Conservation (phyloP, 345 rosid species). For the Dovyalis caffra region DNA sequence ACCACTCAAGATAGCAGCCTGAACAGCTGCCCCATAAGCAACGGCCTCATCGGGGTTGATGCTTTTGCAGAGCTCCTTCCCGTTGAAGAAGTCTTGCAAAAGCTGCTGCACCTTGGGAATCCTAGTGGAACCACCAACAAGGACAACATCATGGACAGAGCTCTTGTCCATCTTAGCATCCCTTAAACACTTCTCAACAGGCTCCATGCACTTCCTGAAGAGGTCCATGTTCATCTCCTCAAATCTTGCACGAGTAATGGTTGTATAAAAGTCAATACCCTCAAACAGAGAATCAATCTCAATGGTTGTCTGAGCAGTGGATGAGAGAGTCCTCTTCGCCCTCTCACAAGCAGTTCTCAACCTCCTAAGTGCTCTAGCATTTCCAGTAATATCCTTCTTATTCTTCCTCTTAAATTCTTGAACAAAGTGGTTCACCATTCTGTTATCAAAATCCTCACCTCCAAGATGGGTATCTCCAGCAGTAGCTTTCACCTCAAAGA, state of each 20-base stretch:
- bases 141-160: constrained; percentile 44
- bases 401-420: constrained; percentile 47
- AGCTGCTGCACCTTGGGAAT: constrained; percentile 53
- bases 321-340: constrained; percentile 53
- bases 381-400: constrained; percentile 39
- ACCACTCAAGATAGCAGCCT: constrained; percentile 38
- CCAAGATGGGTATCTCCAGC: constrained; percentile 37
- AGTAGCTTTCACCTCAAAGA: constrained; percentile 30
- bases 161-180: constrained; percentile 58
- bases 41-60: constrained; percentile 51
- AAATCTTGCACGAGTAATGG: constrained; percentile 46
- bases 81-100: constrained; percentile 41
- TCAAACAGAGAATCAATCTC: constrained; percentile 46
- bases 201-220: constrained; percentile 55
- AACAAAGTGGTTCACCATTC: constrained; percentile 49
- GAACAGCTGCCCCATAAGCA: constrained; percentile 47
- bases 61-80: constrained; percentile 47
- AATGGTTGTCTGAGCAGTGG: constrained; percentile 49
- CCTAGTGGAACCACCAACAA: constrained; percentile 59
- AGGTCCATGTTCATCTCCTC: constrained; percentile 55
- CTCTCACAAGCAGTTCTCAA: constrained; percentile 50
- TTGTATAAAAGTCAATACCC: constrained; percentile 45
- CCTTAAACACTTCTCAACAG: constrained; percentile 48
- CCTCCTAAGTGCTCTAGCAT: constrained; percentile 45
- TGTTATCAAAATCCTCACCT: constrained; percentile 31